These are phyloP conservation scores for Metschnikowia drakensbergensis DNA, from an alignment of 805 yeast genomes.

Conservation along the genomic window DNA sequence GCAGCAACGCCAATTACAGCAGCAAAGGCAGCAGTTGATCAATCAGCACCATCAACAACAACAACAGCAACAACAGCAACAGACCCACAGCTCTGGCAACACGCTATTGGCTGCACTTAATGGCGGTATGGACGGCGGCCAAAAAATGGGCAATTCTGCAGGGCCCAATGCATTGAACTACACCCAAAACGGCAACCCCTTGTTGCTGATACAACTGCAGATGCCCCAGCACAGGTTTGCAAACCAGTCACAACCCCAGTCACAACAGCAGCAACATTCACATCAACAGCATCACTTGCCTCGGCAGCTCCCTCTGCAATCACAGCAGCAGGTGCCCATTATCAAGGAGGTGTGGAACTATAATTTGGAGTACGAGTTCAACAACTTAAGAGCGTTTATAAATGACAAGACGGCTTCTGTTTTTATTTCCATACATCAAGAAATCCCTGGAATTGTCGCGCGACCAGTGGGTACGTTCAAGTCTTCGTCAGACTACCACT, in stretches of 20 bases:
- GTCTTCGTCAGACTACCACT: slow-evolving; percentile 88
- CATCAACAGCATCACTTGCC: slow-evolving; percentile 29
- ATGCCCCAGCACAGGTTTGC: slow-evolving; percentile 19
- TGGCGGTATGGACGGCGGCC: slow-evolving; percentile 22
- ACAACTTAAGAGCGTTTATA: slow-evolving; percentile 54
- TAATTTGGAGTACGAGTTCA: slow-evolving; percentile 65
- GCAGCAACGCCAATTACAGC: slow-evolving; percentile 28
- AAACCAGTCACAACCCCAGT: slow-evolving; percentile 14
- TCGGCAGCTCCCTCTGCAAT: slow-evolving; percentile 11
- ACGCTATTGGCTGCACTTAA: slow-evolving; percentile 37
- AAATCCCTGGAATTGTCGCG: slow-evolving; percentile 93
- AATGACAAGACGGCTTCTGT: slow-evolving; percentile 46
- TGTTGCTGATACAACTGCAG: slow-evolving; percentile 28
- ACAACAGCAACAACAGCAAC: slow-evolving; percentile 14
- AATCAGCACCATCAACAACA: slow-evolving; percentile 33
- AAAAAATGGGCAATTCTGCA: slow-evolving; percentile 1
- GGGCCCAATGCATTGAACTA: slow-evolving; percentile 8
- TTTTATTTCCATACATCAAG: slow-evolving; percentile 73
- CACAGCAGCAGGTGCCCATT: slow-evolving; percentile 40
- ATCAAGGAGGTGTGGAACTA: slow-evolving; percentile 72
- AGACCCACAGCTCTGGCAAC: slow-evolving; percentile 21
- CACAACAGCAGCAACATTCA: slow-evolving; percentile 13
- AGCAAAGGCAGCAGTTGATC: slow-evolving; percentile 32
- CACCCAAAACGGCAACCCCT: slow-evolving; percentile 23
- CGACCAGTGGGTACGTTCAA: slow-evolving; percentile 93